A percentile compares a stretch with the other conserved stretches of the same genome.
These are phyloP conservation scores for Leishmania amazonensis DNA, from an alignment of 208 protist species.

Conservation along the genomic window DNA sequence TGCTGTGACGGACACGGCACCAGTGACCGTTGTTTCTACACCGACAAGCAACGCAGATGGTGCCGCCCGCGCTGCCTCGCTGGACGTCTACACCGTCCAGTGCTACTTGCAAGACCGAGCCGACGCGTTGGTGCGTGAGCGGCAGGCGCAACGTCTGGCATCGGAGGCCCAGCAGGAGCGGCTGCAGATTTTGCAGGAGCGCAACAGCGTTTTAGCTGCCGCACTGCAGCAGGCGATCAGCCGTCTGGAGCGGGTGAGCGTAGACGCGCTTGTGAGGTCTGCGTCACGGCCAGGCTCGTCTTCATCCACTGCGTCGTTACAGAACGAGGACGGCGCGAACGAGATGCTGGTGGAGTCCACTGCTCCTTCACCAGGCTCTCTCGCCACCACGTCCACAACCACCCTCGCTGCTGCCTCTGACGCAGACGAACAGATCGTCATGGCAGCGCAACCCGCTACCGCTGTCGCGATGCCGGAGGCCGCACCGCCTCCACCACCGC, in stretches of 20 bases:
- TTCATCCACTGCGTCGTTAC: background rate
- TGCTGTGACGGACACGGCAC: background rate
- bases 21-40: background rate
- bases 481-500: background rate
- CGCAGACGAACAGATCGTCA: background rate
- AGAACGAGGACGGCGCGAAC: background rate
- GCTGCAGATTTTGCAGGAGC: conserved; percentile 32
- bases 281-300: conserved; percentile 3
- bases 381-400: background rate
- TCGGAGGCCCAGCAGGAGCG: conserved; percentile 25
- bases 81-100: conserved; percentile 33
- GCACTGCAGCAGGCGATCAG: conserved; percentile 41
- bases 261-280: conserved; percentile 21
- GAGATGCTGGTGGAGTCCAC: background rate
- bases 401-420: background rate
- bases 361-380: background rate
- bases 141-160: conserved; percentile 18
- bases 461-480: background rate
- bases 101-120: conserved; percentile 43
- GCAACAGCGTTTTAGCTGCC: conserved; percentile 36
- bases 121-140: conserved; percentile 24
- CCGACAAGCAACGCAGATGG: background rate
- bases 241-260: conserved; percentile 21
- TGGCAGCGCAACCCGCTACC: background rate
- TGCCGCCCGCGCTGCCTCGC: background rate